Base-by-base conservation (phyloP, 257 asterid species). In the Lavandula angustifolia region DNA sequence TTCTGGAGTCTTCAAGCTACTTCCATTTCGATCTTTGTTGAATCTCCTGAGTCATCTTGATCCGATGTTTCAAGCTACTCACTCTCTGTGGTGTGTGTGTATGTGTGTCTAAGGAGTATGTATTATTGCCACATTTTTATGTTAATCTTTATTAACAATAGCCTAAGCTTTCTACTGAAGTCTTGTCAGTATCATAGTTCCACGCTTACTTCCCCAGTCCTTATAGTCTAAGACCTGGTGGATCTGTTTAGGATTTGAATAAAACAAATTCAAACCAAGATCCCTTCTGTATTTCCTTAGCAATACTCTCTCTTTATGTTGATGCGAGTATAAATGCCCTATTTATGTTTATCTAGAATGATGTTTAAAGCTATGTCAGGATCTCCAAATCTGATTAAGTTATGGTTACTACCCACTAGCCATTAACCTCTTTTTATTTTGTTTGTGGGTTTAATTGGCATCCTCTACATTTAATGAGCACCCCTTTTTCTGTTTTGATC, bases 161-260 rank as follows among this genome's bases (percentile, higher is more conserved):
- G 43, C 67, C 40, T 46, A 32, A 46, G 47, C 34, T 46, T 60
- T 43, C 54, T n/a, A 41, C 46, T 37, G 42, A 14, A 42, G 31
- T 61, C 33, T 44, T n/a, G 7, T 61, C 32, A 46, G n/a, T 62
- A 8, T 62, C 34, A 29, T 62, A 62, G 56, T 50, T 60, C 38
- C 11, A 9, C 34, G 75, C 60, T 54, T 66, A 37, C 60, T 66
- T 43, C 31, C 31, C 6, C 13, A 60, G 65, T 52, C n/a, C 54
- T 31, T 58, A n/a, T 65, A 31, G 41, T 27, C 7, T 57, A n/a
- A 46, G 34, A 22, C 53, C 18, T 32, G 16, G 54, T 49, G 31
- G 34, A 32, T 33, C 34, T 42, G 53, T 54, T 67, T 41, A 35
- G 37, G 8, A 62, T 47, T 46, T 60, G 48, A 66, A 11, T 37